Evolutionary conservation across 805 yeast species (phyloP).

Genomic region (Suhomyces sp.): DNA sequence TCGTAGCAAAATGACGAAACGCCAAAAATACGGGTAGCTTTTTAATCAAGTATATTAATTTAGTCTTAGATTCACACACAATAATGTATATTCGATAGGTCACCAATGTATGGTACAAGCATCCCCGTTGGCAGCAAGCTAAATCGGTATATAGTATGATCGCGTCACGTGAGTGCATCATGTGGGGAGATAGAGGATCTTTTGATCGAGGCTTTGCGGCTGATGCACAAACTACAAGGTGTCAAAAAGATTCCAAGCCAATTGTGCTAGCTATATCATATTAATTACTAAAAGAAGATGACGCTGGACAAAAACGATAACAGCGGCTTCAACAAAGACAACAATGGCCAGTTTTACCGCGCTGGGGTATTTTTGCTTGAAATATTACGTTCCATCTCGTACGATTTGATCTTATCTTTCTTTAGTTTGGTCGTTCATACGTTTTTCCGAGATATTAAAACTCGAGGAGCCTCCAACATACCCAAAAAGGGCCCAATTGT

Average conservation of each 20-base stretch:
- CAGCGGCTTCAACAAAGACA: neutral
- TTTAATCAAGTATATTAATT: no score
- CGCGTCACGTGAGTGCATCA: neutral
- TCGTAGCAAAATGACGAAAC: neutral
- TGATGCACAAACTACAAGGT: neutral
- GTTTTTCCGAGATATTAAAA: slow-evolving; percentile 39
- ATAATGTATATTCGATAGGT: neutral
- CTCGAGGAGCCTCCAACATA: slow-evolving; percentile 37
- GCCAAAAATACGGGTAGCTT: neutral
- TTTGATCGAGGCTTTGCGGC: neutral
- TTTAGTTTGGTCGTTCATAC: slow-evolving; percentile 36
- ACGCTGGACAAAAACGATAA: neutral
- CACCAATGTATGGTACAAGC: neutral
- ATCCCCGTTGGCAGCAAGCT: neutral
- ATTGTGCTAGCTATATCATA: neutral
- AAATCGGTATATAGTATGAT: neutral
- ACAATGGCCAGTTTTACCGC: neutral
- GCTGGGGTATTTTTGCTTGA: neutral
- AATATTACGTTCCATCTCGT: slow-evolving; percentile 9
- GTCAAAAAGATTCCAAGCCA: neutral
- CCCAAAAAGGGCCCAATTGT: slow-evolving; percentile 37
- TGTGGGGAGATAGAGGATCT: neutral
- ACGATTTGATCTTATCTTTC: slow-evolving; percentile 32
- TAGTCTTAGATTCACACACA: neutral
- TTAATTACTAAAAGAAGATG: neutral